Percentiles rank a stretch among this genome's conserved stretches.
These are phyloP conservation scores for Didymella keratinophila DNA, from an alignment of 2,329 filamentous ascomycete genomes.

Conservation along the genomic window DNA sequence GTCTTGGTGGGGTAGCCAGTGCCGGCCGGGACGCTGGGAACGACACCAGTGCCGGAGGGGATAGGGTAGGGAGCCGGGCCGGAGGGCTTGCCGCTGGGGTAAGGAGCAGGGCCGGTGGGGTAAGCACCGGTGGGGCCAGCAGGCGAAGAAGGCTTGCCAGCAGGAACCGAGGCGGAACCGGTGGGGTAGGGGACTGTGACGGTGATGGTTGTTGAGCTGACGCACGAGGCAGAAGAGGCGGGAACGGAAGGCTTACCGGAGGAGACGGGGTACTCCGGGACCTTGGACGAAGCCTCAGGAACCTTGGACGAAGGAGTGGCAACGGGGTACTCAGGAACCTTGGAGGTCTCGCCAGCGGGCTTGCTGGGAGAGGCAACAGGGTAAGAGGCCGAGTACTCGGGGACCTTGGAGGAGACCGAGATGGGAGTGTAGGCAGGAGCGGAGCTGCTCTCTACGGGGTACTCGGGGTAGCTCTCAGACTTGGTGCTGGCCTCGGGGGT, in stretches of 20 bases:
- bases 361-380: constrained; percentile 13
- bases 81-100: constrained; percentile 27
- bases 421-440: constrained; percentile 15
- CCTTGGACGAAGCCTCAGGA: constrained; percentile 15
- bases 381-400: constrained; percentile 15
- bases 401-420: constrained; percentile 20
- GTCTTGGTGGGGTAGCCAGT: constrained; percentile 44
- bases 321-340: constrained; percentile 21
- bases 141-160: constrained; percentile 9
- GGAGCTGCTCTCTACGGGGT: constrained; percentile 10
- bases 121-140: constrained; percentile 27
- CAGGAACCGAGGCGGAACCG: constrained; percentile 23
- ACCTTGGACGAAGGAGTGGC: constrained; percentile 15
- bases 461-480: constrained; percentile 13
- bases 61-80: constrained; percentile 29
- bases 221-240: constrained; percentile 39
- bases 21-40: constrained; percentile 31
- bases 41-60: constrained; percentile 27
- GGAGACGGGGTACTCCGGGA: constrained; percentile 21
- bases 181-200: constrained; percentile 54
- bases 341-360: constrained; percentile 9
- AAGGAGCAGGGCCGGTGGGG: constrained; percentile 22
- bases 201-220: constrained; percentile 54
- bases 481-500: neutral
- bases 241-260: constrained; percentile 23